Evolutionary conservation across 768 basidiomycete genomes (phyloP), one percentile per base, ranked within the genome.

Genomic region (Lactarius deliciosus): DNA sequence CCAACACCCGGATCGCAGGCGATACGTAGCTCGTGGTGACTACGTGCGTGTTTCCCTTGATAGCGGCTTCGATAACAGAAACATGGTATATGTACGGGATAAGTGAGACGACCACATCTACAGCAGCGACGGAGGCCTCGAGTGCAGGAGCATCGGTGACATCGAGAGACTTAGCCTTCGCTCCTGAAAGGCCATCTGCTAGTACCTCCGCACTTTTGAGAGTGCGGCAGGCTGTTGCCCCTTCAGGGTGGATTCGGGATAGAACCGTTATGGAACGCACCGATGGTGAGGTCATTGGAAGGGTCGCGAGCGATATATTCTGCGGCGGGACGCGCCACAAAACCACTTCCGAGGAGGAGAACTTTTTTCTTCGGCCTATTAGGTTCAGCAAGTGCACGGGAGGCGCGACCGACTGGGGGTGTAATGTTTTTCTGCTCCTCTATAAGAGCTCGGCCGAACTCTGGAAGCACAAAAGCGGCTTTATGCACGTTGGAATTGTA

Each of bases 1-100:
- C 90, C 43, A 98, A 85, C 68, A 85, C 95, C 65, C 85, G 87
- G 87, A 98, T 96, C 9, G 89, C 90, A 22, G 91, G 92, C 57
- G 89, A 94, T 74, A 98, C 88, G 75, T 99, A 98, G 66, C 90
- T 92, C 28, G 97, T 98, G 45, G 97, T 98, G 71, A 99, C 94
- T 43, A 98, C 95, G 76, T 97, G 81, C 36, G 90, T 94, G 81
- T 93, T 95, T 73, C 85, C 80, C 77, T 83, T 85, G 82, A 96
- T 92, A 53, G 93, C 94, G 13, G 94, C 90, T 77, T 91, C 87
- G 80, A 98, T 96, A 74, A 99, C 94, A 34, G 82, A 81, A 20
- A 87, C 87, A 76, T 98, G 97, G 81, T 88, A 81, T 63, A 88
- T 93, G 83, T 98, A 98, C 0, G 97, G 97, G 70, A 99, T 96